phyloP scores from a whole-genome alignment of 306 rosid genomes.

The Fagus sylvatica region DNA sequence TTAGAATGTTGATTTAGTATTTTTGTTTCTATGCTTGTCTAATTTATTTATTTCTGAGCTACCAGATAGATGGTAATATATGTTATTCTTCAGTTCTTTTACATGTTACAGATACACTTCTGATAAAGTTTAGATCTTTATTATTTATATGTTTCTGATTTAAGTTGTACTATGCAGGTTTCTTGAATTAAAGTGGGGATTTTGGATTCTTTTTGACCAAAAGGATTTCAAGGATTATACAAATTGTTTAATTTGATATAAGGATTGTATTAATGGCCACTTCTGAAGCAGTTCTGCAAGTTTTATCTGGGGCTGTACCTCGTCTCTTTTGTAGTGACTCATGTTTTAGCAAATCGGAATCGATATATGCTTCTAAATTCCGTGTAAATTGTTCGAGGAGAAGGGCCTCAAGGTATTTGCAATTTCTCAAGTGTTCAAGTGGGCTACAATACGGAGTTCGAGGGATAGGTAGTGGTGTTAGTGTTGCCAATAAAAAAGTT shows the following conservation, averaged over 20 bases:
- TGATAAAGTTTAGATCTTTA: not conserved
- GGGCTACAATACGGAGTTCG: constrained; percentile 32
- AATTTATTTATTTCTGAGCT: not conserved
- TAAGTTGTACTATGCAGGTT: not conserved
- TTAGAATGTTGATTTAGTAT: not conserved
- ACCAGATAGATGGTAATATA: not conserved
- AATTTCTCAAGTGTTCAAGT: constrained; percentile 35
- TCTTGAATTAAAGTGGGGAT: not conserved
- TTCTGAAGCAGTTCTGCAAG: constrained; percentile 54
- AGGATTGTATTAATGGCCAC: constrained; percentile 41
- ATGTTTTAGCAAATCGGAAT: constrained; percentile 27
- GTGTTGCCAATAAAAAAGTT: constrained; percentile 1
- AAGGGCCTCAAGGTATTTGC: constrained; percentile 35
- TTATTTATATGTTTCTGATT: not conserved
- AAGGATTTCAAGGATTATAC: constrained; percentile 10
- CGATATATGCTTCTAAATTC: constrained; percentile 21
- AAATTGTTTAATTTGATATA: constrained; percentile 1
- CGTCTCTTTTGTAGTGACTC: constrained; percentile 34
- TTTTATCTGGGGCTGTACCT: constrained; percentile 45
- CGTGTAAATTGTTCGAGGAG: constrained; percentile 39
- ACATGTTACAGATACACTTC: not conserved
- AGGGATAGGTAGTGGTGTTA: constrained; percentile 27
- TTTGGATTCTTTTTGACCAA: constrained; percentile 1
- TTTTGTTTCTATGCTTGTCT: not conserved
- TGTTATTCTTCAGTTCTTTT: not conserved